phyloP scores from a whole-genome alignment of 2,329 filamentous ascomycete species.

The Ascochyta clinopodiicola region DNA sequence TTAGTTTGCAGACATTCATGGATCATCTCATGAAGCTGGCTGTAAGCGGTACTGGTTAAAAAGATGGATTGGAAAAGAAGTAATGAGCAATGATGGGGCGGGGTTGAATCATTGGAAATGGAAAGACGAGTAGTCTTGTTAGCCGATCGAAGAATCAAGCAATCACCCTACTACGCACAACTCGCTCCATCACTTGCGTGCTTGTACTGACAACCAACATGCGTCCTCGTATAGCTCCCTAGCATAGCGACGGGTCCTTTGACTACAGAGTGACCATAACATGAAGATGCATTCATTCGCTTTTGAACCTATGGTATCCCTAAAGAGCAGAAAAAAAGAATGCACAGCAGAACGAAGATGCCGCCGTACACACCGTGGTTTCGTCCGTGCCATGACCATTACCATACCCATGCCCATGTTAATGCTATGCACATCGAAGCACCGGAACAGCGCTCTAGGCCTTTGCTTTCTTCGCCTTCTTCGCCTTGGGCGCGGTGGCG shows the following conservation, averaged over 20 bases:
- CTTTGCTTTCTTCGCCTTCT: slow-evolving; percentile 33
- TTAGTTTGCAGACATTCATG: slow-evolving; percentile 98
- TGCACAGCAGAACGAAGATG: neutral
- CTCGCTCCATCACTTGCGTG: neutral
- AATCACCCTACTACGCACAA: neutral
- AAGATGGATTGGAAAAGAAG: neutral
- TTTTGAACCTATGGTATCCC: slow-evolving; percentile 15
- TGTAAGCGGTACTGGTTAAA: slow-evolving; percentile 45
- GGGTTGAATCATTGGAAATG: neutral
- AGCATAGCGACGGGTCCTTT: too few relatives aligned
- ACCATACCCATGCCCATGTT: neutral
- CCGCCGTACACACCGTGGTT: neutral
- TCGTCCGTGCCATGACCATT: too few relatives aligned
- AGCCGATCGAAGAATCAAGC: neutral
- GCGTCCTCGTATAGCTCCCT: too few relatives aligned
- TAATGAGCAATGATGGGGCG: neutral
- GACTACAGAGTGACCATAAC: neutral
- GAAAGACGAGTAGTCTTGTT: slow-evolving; percentile 1
- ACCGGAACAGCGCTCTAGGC: slow-evolving; percentile 3
- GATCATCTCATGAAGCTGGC: slow-evolving; percentile 94
- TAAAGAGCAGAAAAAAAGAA: neutral
- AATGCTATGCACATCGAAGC: neutral
- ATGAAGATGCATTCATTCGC: slow-evolving; percentile 9
- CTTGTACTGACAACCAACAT: neutral
- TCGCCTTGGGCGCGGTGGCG: slow-evolving; percentile 17